Conservation (phyloP, 495 filamentous ascomycete genomes). For the Neurospora sp. region DNA sequence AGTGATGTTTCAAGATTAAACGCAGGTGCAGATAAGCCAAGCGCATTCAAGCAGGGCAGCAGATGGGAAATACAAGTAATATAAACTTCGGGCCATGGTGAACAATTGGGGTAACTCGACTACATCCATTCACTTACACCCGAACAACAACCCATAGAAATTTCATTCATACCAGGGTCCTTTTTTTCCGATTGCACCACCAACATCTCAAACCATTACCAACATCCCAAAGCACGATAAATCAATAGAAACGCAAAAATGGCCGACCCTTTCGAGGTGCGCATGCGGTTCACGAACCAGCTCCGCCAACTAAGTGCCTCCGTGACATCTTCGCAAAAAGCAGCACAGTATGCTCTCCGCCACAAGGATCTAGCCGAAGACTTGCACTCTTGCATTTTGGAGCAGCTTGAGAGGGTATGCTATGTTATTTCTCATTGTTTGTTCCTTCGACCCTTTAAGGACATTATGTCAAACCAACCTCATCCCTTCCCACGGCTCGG, state of each 20-base stretch:
- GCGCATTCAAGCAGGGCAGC: background rate
- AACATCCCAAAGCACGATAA: background rate
- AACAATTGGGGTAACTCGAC: background rate
- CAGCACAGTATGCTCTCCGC: slow-evolving; percentile 88
- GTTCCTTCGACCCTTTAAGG: background rate
- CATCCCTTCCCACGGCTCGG: background rate
- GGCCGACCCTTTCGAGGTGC: slow-evolving; percentile 96
- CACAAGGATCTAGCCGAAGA: slow-evolving; percentile 91
- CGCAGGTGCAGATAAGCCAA: background rate
- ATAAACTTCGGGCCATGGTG: background rate
- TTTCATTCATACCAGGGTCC: background rate
- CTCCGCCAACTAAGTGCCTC: slow-evolving; percentile 85
- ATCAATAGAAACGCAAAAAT: slow-evolving; percentile 31
- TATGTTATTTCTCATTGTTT: background rate
- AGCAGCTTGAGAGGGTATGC: slow-evolving; percentile 80
- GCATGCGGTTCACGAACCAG: slow-evolving; percentile 87
- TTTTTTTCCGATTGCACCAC: slow-evolving; percentile 2
- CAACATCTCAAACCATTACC: background rate
- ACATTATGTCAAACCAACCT: background rate
- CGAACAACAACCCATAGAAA: background rate
- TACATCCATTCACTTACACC: background rate
- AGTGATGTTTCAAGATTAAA: background rate
- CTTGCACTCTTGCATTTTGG: slow-evolving; percentile 90
- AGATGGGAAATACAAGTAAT: background rate
- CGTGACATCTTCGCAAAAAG: slow-evolving; percentile 78